These are phyloP conservation scores for Albugo candida DNA, from an alignment of 352 stramenopile species.

Conservation along the genomic window DNA sequence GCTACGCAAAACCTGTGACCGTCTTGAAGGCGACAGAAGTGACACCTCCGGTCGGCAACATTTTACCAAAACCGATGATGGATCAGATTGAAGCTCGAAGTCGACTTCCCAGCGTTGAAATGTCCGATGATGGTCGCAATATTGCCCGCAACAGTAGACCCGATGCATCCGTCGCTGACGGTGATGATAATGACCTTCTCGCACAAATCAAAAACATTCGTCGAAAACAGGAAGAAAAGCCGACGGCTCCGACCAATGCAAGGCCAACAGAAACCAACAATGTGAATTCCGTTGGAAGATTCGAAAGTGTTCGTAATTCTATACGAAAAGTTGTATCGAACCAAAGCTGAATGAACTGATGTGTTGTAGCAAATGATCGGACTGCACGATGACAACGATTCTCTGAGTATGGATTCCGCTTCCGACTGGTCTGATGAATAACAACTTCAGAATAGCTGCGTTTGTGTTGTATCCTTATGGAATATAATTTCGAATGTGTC, in stretches of 20 bases:
- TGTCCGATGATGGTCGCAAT: constrained; percentile 67
- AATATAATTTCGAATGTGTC: no score
- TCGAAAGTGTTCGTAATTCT: constrained; percentile 11
- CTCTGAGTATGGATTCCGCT: constrained; percentile 61
- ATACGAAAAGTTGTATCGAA: no score
- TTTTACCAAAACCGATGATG: constrained; percentile 9
- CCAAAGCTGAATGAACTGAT: no score
- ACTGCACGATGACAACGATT: constrained; percentile 49
- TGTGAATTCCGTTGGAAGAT: constrained; percentile 32
- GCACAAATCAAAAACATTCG: constrained; percentile 68
- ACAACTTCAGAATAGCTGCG: background rate
- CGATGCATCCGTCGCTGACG: no score
- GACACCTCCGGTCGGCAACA: constrained; percentile 18
- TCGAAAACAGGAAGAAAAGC: constrained; percentile 41
- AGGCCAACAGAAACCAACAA: no score
- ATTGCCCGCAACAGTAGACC: no score
- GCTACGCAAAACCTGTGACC: constrained; percentile 40
- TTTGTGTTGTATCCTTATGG: no score
- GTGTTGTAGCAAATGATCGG: constrained; percentile 59
- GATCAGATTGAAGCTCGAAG: constrained; percentile 17
- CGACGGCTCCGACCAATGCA: constrained; percentile 9
- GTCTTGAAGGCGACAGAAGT: constrained; percentile 71
- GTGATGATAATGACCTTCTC: constrained; percentile 23
- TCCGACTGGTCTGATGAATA: constrained; percentile 78
- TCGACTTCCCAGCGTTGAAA: constrained; percentile 41